These are phyloP conservation scores for Dactylellina parvicollis DNA, from an alignment of 2,329 filamentous ascomycete species.

Conservation along the genomic window DNA sequence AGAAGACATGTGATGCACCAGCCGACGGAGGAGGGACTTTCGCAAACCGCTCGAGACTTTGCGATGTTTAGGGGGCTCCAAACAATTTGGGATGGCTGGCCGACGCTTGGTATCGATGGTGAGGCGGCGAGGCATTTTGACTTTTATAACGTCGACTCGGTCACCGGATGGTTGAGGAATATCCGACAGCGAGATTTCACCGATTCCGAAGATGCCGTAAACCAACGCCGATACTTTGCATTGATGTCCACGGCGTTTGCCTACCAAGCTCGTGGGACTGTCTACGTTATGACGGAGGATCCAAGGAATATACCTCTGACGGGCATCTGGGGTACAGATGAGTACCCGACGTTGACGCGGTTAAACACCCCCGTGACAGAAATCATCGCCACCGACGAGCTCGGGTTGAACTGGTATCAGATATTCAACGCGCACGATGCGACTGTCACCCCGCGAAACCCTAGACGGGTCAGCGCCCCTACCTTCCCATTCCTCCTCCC, in stretches of 20 bases:
- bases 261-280: conserved; percentile 19
- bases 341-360: conserved; percentile 11
- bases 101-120: conserved; percentile 13
- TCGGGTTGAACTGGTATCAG: conserved; percentile 1
- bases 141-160: conserved; percentile 33
- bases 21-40: conserved; percentile 28
- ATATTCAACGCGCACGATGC: conserved; percentile 1
- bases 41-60: conserved; percentile 13
- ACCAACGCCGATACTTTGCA: conserved; percentile 33
- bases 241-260: conserved; percentile 31
- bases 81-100: conserved; percentile 30
- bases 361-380: neutral
- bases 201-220: conserved; percentile 9
- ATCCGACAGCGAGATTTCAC: no score
- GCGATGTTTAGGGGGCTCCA: neutral
- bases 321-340: conserved; percentile 22
- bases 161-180: conserved; percentile 7
- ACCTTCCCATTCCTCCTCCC: no score
- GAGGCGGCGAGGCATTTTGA: conserved; percentile 22
- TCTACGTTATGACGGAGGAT: conserved; percentile 43
- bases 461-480: neutral
- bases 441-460: neutral
- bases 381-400: conserved; percentile 12
- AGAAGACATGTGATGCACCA: conserved; percentile 7
- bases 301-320: conserved; percentile 23